A percentile compares a stretch with the other conserved stretches of the same genome.
Conservation (phyloP, 106 monocot species). For the Phalaenopsis equestris region DNA sequence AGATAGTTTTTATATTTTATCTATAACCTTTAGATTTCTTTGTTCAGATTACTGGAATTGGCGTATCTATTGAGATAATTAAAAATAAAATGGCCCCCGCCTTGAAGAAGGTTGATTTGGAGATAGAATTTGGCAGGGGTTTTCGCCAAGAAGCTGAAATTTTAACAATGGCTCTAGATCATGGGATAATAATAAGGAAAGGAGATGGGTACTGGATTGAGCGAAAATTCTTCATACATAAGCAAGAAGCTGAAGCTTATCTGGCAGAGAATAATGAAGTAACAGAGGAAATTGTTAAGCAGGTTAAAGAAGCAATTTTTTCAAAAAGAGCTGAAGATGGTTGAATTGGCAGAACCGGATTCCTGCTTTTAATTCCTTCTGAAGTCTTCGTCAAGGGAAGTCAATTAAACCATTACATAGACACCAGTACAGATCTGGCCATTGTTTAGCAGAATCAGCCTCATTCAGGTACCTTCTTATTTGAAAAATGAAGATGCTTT, state of each 20-base stretch:
- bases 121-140: slow-evolving; percentile 68
- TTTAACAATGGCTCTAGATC: slow-evolving; percentile 53
- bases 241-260: slow-evolving; percentile 37
- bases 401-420: neutral
- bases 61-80: slow-evolving; percentile 57
- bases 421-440: neutral
- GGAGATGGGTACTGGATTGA: slow-evolving; percentile 56
- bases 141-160: slow-evolving; percentile 56
- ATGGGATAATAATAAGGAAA: slow-evolving; percentile 47
- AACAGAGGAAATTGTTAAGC: slow-evolving; percentile 29
- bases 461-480: neutral
- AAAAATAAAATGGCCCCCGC: slow-evolving; percentile 80
- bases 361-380: neutral
- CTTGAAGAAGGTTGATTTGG: slow-evolving; percentile 49
- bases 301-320: slow-evolving; percentile 44
- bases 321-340: slow-evolving; percentile 8
- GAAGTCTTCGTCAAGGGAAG: neutral
- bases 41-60: slow-evolving; percentile 54
- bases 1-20: neutral
- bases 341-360: neutral
- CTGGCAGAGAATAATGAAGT: slow-evolving; percentile 29
- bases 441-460: neutral
- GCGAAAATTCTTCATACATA: slow-evolving; percentile 29
- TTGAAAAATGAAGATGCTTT: neutral
- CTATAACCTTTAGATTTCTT: neutral